Conservation (phyloP, 805 yeast species). For the Saccharomycopsis sp. region DNA sequence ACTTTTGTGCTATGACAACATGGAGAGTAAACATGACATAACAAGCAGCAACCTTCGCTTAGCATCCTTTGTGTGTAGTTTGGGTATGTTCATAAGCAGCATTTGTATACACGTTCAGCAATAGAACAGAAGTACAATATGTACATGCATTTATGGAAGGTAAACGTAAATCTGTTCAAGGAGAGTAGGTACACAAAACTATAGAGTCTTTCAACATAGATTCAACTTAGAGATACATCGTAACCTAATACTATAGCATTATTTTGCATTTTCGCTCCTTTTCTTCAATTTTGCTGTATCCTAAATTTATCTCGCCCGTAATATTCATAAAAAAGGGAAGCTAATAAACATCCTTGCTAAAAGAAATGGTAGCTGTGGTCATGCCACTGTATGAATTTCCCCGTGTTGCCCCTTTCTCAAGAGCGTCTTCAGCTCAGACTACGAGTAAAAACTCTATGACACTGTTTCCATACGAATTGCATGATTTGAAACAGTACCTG, state of each 20-base stretch:
- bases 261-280: not conserved
- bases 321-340: too few relatives aligned
- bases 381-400: too few relatives aligned
- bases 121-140: not conserved
- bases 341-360: not conserved
- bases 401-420: not conserved
- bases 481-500: not conserved
- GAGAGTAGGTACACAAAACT: too few relatives aligned
- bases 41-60: not conserved
- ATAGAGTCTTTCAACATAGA: not conserved
- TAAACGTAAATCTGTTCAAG: not conserved
- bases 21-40: not conserved
- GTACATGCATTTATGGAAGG: not conserved
- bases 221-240: not conserved
- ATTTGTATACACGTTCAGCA: not conserved
- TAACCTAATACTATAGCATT: not conserved
- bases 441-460: not conserved
- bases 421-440: not conserved
- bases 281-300: not conserved
- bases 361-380: not conserved
- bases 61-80: not conserved
- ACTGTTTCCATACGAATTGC: not conserved
- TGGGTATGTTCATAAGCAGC: not conserved
- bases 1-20: not conserved
- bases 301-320: not conserved